Evolutionary conservation across 176 grass and related monocot genomes (phyloP), one percentile per base, ranked within the genome.

Genomic region (Phyllostachys edulis): DNA sequence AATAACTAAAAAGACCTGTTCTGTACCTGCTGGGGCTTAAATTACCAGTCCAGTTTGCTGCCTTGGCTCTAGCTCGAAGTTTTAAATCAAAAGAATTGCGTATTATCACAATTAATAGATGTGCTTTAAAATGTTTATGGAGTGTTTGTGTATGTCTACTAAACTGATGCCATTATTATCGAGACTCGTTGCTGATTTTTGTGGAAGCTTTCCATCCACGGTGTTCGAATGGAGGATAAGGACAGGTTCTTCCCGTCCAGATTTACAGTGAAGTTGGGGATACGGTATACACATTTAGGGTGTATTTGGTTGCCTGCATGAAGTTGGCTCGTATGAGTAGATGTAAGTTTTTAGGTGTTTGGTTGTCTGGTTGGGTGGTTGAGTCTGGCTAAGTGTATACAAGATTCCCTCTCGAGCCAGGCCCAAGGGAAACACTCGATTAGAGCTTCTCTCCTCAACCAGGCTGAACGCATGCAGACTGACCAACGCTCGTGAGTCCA

Each of bases 1-100:
- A 76, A 83, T 90, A 87, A 90, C 84, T 60, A 63, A 15, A 73
- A 65, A 59, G 21, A 63, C 44, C 24, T 82, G 37, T 26, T 63
- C 7, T 44, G 46, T 82, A 39, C 78, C 6, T 23, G 27, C 37
- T 84, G 49, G 39, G 37, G 11, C 5, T 69, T 85, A 1, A 70
- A 56, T 86, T 26, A 66, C 84, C 27, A 23, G 46, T 59, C 79
- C 26, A 49, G 62, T 73, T 51, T 75, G 74, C 27, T 56, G 12
- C 15, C 39, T 55, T 60, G 29, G 24, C 67, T 46, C 44, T 18
- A 15, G 5, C 20, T 65, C 4, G 45, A 56, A 27, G 72, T 10
- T 67, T 77, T 70, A 34, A 9, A 59, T 59, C 12, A 7, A 50
- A 38, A 49, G 4, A 9, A 40, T 84, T 20, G n/a, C 34, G 5